These are phyloP conservation scores for Talaromyces sp. DNA, from an alignment of 2,329 filamentous ascomycete species.

Conservation along the genomic window DNA sequence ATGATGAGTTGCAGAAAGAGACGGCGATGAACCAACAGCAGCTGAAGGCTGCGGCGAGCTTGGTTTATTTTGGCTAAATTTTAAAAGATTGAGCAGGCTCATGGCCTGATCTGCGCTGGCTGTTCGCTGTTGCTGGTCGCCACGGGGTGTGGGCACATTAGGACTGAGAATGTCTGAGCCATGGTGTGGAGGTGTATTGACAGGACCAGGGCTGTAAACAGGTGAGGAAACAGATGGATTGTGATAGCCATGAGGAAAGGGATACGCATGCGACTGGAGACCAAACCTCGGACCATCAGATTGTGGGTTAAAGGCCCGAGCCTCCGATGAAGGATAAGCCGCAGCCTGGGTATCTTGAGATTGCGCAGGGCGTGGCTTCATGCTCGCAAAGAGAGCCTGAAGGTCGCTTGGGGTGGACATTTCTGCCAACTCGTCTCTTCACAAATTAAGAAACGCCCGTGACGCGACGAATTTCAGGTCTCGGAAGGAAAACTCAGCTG, in stretches of 20 bases:
- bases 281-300: slow-evolving; percentile 8
- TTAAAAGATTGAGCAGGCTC: slow-evolving; percentile 62
- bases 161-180: slow-evolving; percentile 59
- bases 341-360: slow-evolving; percentile 24
- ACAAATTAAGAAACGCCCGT: slow-evolving; percentile 28
- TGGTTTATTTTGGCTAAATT: slow-evolving; percentile 52
- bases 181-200: slow-evolving; percentile 55
- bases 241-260: slow-evolving; percentile 44
- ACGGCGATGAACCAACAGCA: slow-evolving; percentile 25
- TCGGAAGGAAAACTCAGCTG: slow-evolving; percentile 15
- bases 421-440: slow-evolving; percentile 37
- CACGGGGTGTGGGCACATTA: slow-evolving; percentile 44
- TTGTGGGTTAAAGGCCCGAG: slow-evolving; percentile 20
- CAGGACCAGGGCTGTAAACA: slow-evolving; percentile 54
- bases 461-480: slow-evolving; percentile 19
- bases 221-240: slow-evolving; percentile 58
- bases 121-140: slow-evolving; percentile 34
- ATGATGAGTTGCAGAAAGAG: slow-evolving; percentile 27
- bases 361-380: slow-evolving; percentile 39
- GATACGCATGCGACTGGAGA: slow-evolving; percentile 26
- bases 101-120: slow-evolving; percentile 49
- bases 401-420: slow-evolving; percentile 48
- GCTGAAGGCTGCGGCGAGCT: slow-evolving; percentile 29
- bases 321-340: slow-evolving; percentile 20
- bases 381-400: slow-evolving; percentile 46